Percentiles rank a stretch among this genome's conserved stretches.
Conservation (phyloP, 257 asterid genomes). For the Linderniella brevidens region DNA sequence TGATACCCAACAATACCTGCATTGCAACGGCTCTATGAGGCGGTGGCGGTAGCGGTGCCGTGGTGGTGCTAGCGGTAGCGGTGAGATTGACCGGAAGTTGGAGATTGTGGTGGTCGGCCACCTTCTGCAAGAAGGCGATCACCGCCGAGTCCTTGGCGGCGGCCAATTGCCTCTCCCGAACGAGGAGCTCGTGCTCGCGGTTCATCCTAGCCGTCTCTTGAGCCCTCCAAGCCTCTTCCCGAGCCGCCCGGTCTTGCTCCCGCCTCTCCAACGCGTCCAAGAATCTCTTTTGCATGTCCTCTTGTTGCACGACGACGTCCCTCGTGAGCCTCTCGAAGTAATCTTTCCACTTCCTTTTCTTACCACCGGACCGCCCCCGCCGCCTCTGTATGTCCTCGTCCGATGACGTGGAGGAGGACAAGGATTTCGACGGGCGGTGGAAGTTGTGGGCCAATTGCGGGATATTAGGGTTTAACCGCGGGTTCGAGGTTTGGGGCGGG, state of each 20-base stretch:
- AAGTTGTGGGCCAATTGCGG: constrained; percentile 2
- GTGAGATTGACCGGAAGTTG: background rate
- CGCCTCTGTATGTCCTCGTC: constrained; percentile 62
- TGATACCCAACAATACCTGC: no score
- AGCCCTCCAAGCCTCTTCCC: constrained; percentile 69
- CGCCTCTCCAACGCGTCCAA: constrained; percentile 58
- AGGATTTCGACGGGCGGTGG: constrained; percentile 21
- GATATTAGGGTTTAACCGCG: constrained; percentile 14
- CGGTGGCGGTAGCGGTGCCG: background rate
- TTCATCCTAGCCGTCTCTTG: constrained; percentile 57
- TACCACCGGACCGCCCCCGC: constrained; percentile 10
- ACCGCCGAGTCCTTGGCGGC: constrained; percentile 12
- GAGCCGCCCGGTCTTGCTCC: constrained; percentile 49
- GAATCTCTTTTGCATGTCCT: constrained; percentile 62
- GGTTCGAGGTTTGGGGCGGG: constrained; percentile 5
- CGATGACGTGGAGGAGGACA: constrained; percentile 69
- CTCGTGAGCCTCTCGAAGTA: constrained; percentile 43
- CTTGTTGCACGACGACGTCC: constrained; percentile 56
- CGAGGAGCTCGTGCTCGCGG: constrained; percentile 56
- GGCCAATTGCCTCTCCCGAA: constrained; percentile 67
- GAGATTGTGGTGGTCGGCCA: background rate
- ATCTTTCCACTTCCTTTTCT: constrained; percentile 81
- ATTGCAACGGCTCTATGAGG: background rate
- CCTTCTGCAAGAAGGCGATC: constrained; percentile 3
- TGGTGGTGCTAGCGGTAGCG: background rate